These are phyloP conservation scores for Umbelopsis sp. DNA, from an alignment of 192 early-diverging fungal species.

Conservation along the genomic window DNA sequence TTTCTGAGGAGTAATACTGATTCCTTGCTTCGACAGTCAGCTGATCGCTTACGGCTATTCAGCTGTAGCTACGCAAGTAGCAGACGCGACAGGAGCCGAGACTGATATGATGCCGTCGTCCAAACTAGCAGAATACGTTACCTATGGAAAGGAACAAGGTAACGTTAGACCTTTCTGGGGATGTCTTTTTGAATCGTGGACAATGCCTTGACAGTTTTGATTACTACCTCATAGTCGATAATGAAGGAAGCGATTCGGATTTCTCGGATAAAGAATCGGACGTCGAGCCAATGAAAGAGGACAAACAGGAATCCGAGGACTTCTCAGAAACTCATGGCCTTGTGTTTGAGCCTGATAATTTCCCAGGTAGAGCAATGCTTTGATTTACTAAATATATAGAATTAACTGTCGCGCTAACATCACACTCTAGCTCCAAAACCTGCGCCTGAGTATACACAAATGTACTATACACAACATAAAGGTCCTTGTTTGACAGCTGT, in stretches of 20 bases:
- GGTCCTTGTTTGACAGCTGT: slow-evolving; percentile 39
- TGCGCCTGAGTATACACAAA: slow-evolving; percentile 34
- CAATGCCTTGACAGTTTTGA: neutral
- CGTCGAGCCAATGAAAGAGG: slow-evolving; percentile 19
- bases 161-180: neutral
- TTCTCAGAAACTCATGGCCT: neutral
- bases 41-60: slow-evolving; percentile 56
- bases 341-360: neutral
- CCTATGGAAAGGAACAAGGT: slow-evolving; percentile 62
- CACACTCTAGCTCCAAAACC: slow-evolving; percentile 19
- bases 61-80: slow-evolving; percentile 58
- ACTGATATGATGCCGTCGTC: slow-evolving; percentile 62
- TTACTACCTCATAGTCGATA: slow-evolving; percentile 1
- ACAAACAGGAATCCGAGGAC: slow-evolving; percentile 6
- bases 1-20: neutral
- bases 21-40: slow-evolving; percentile 32
- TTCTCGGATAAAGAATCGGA: slow-evolving; percentile 25
- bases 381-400: too few relatives aligned
- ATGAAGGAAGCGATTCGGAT: slow-evolving; percentile 27
- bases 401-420: too few relatives aligned
- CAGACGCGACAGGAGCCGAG: slow-evolving; percentile 64
- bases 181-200: neutral
- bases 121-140: slow-evolving; percentile 62
- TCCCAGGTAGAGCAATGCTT: neutral
- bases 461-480: slow-evolving; percentile 42